These are phyloP conservation scores for Xylaria sp. DNA, from an alignment of 2,329 filamentous ascomycete genomes.

Conservation along the genomic window DNA sequence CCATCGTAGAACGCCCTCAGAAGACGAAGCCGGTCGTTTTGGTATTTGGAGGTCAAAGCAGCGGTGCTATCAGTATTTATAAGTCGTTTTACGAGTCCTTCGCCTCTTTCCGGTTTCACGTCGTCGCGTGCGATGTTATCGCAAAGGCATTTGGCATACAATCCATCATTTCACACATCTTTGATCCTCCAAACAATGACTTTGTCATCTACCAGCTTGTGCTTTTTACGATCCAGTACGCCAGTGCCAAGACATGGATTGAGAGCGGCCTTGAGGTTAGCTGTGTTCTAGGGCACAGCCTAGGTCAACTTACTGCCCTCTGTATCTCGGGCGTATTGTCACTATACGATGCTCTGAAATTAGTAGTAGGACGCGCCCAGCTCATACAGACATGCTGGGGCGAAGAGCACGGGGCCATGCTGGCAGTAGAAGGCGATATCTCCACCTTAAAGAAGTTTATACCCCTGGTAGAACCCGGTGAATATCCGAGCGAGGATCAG, in stretches of 20 bases:
- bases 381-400: conserved; percentile 50
- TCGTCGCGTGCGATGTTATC: conserved; percentile 40
- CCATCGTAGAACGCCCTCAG: background rate
- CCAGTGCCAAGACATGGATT: conserved; percentile 50
- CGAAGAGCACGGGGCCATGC: conserved; percentile 52
- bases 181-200: conserved; percentile 43
- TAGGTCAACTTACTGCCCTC: conserved; percentile 55
- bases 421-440: conserved; percentile 50
- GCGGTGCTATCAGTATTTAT: background rate
- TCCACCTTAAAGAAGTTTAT: background rate
- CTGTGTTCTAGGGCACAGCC: conserved; percentile 46
- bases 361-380: conserved; percentile 45
- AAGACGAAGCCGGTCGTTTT: background rate
- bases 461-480: background rate
- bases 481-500: background rate
- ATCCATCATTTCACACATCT: conserved; percentile 49
- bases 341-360: conserved; percentile 48
- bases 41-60: background rate
- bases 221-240: conserved; percentile 54
- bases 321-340: conserved; percentile 49
- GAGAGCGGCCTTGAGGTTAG: conserved; percentile 32
- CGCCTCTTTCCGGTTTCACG: conserved; percentile 27
- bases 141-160: conserved; percentile 32
- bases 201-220: conserved; percentile 49
- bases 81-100: background rate